Conservation (phyloP, 1,284 basidiomycete genomes). For the Pseudozyma hubeiensis region DNA sequence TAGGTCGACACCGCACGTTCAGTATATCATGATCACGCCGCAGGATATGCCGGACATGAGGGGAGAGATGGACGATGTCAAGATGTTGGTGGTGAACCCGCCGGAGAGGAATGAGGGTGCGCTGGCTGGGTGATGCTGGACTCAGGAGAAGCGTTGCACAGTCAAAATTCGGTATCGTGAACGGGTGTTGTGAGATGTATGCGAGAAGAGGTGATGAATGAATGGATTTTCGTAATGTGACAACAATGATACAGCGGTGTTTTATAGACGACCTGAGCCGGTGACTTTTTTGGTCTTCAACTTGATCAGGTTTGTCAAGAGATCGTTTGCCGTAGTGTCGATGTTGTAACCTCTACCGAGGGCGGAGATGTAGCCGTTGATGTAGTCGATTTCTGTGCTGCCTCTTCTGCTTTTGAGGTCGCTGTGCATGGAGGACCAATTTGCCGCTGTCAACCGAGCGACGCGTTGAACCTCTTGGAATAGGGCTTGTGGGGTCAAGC, state of each 20-base stretch:
- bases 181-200: background rate
- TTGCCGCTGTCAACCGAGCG: slow-evolving; percentile 48
- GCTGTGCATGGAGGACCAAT: slow-evolving; percentile 63
- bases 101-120: slow-evolving; percentile 31
- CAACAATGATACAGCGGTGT: background rate
- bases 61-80: slow-evolving; percentile 28
- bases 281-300: slow-evolving; percentile 69
- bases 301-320: slow-evolving; percentile 76
- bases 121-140: slow-evolving; percentile 17
- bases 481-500: slow-evolving; percentile 52
- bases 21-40: slow-evolving; percentile 64
- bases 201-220: too few relatives aligned
- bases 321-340: slow-evolving; percentile 75
- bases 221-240: too few relatives aligned
- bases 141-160: background rate
- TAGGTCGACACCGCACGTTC: slow-evolving; percentile 38
- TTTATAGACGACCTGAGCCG: slow-evolving; percentile 20
- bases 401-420: slow-evolving; percentile 52
- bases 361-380: slow-evolving; percentile 85
- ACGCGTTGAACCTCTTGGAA: slow-evolving; percentile 57
- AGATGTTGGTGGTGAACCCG: slow-evolving; percentile 33
- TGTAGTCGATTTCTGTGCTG: slow-evolving; percentile 73
- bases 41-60: slow-evolving; percentile 61
- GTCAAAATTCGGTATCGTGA: too few relatives aligned
- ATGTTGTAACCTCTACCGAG: slow-evolving; percentile 77